These are phyloP conservation scores for Edaphochlamys debaryana DNA, from an alignment of 139 green algal species.

Conservation along the genomic window DNA sequence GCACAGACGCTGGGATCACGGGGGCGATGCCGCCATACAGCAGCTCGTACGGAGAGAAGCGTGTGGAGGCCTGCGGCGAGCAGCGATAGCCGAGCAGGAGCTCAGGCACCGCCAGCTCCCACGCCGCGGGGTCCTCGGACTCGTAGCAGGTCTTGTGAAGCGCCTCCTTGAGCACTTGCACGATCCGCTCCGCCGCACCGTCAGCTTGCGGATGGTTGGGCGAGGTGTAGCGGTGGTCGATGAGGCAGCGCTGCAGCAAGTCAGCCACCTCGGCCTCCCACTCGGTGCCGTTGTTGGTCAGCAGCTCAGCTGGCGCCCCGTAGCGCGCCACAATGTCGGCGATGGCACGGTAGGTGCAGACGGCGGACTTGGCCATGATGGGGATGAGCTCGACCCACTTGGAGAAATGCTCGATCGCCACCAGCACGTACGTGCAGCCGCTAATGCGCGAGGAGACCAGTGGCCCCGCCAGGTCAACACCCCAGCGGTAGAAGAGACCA, in stretches of 20 bases:
- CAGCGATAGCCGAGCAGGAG: constrained; percentile 52
- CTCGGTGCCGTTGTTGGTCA: constrained; percentile 50
- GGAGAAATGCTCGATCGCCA: constrained; percentile 48
- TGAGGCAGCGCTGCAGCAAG: constrained; percentile 26
- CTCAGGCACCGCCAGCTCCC: constrained; percentile 38
- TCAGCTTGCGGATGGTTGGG: no score
- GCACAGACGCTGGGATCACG: constrained; percentile 23
- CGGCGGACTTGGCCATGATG: constrained; percentile 24
- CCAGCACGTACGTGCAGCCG: constrained; percentile 46
- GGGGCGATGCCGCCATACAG: constrained; percentile 36
- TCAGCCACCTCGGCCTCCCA: constrained; percentile 44
- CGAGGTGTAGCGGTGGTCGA: constrained; percentile 46
- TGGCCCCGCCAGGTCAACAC: constrained; percentile 32
- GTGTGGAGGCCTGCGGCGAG: constrained; percentile 17
- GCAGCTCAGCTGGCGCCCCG: constrained; percentile 38
- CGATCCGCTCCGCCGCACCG: constrained; percentile 35
- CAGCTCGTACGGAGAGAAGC: no score
- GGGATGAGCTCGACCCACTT: constrained; percentile 39
- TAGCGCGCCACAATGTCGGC: constrained; percentile 19
- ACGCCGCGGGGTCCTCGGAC: background rate
- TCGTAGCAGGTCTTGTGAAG: constrained; percentile 41
- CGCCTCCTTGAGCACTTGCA: constrained; percentile 45
- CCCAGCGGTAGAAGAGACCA: no score
- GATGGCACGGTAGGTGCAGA: background rate
- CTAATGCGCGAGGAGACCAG: background rate